Conservation (phyloP, 139 green algal genomes). For the Spirogloea muscicola region DNA sequence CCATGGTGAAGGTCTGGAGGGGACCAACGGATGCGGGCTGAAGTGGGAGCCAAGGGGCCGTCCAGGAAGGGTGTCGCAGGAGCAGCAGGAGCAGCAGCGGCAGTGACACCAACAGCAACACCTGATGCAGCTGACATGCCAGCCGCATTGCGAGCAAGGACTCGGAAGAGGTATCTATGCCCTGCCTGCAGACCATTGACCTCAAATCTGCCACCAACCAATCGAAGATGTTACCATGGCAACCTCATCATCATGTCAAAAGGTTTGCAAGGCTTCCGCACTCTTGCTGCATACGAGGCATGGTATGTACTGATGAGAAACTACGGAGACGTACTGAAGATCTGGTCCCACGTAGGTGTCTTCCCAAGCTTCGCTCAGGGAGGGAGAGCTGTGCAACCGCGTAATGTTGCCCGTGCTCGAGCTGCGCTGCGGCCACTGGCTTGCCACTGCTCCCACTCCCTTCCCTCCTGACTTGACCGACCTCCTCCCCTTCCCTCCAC, state of each 20-base stretch:
- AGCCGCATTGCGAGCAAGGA: background rate
- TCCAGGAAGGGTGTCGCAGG: background rate
- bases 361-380: too few species aligned
- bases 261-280: too few species aligned
- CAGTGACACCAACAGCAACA: background rate
- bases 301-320: too few species aligned
- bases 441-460: background rate
- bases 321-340: too few species aligned
- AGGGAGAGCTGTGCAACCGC: too few species aligned
- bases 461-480: background rate
- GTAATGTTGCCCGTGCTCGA: background rate
- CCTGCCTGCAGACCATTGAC: background rate
- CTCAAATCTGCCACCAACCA: background rate
- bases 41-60: background rate
- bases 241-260: too few species aligned
- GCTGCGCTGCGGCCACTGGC: background rate
- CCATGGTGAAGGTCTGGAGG: background rate
- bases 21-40: background rate
- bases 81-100: background rate
- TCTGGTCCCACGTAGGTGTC: too few species aligned
- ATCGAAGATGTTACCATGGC: too few species aligned
- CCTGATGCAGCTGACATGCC: background rate
- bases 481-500: too few species aligned
- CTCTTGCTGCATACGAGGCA: too few species aligned
- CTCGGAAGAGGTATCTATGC: slow-evolving; percentile 7